Conservation (phyloP, 306 rosid species). For the Acacia crassicarpa region DNA sequence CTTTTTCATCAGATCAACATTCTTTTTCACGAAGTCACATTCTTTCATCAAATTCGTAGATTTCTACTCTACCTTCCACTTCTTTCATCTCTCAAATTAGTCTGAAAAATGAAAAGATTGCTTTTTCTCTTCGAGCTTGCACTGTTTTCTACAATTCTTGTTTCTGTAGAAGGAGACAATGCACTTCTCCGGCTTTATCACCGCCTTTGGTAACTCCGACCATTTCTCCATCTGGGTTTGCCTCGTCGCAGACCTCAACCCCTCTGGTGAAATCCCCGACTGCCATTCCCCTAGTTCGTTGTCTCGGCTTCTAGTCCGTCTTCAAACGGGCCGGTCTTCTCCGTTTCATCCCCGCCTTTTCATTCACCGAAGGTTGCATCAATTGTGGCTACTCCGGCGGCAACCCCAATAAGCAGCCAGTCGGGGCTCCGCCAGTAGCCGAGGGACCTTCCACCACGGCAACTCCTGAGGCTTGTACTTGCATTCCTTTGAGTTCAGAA, state of each 20-base stretch:
- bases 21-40: not conserved
- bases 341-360: conserved; percentile 45
- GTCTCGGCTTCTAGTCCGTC: conserved; percentile 53
- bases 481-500: conserved; percentile 59
- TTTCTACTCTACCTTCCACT: not conserved
- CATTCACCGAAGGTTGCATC: conserved; percentile 41
- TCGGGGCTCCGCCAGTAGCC: conserved; percentile 42
- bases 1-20: not conserved
- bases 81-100: not conserved
- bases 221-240: conserved; percentile 42
- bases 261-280: conserved; percentile 36
- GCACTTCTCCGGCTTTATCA: conserved; percentile 68
- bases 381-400: conserved; percentile 27
- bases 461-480: conserved; percentile 42
- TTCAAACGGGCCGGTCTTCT: conserved; percentile 29
- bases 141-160: conserved; percentile 16
- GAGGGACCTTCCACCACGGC: conserved; percentile 50
- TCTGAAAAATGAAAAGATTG: conserved; percentile 35
- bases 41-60: not conserved
- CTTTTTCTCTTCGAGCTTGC: conserved; percentile 33
- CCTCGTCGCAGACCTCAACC: conserved; percentile 24
- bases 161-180: conserved; percentile 41
- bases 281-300: conserved; percentile 25
- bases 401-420: conserved; percentile 42
- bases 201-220: conserved; percentile 53